Evolutionary conservation across 768 basidiomycete species (phyloP), one percentile per base, ranked within the genome.

Genomic region (Phylloporus arenicola): DNA sequence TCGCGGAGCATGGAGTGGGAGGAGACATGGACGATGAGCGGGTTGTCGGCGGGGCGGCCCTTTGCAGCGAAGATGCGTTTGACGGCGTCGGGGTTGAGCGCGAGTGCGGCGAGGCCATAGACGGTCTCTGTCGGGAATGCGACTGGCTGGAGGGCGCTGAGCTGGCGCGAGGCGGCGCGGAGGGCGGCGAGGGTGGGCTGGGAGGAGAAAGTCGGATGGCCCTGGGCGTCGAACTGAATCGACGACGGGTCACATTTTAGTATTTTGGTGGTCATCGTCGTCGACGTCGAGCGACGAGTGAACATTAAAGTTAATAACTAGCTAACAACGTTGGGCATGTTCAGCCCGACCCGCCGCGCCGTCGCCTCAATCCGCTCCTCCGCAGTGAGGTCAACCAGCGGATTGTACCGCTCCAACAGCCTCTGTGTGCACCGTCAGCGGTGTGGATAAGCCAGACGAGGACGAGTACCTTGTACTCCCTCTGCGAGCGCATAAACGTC

Each of bases 81-180:
- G 6, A 82, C 79, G 3, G 94, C 92, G 14, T 68, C 55, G 8
- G 77, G 55, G 58, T 82, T 72, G 40, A 92, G 70, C 0, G 95
- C 92, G 19, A 84, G 70, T 0, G 92, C 96, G 25, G 89, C 96
- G n/a, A 99, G 82, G 1, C 96, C 96, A 68, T 98, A 99, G 11
- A 99, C 96, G 0, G 96, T 98, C 70, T 99, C 96, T 27, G 96
- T 97, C 0, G 96, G 95, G 64, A 99, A 89, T 0, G 86, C 94
- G 48, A 98, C 86, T 19, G 80, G 75, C 50, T 80, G 72, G 14
- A 67, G 59, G 20, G 70, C 70, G 30, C 75, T 57, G 41, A 75
- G 76, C 49, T 78, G 74, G 49, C 74, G 70, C 6, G 82, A 70
- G 1, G 88, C 90, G 17, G 64, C 60, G 43, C 74, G 63, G 53